These are phyloP conservation scores for Blastocystis sp. DNA, from an alignment of 352 stramenopile species.

Conservation along the genomic window DNA sequence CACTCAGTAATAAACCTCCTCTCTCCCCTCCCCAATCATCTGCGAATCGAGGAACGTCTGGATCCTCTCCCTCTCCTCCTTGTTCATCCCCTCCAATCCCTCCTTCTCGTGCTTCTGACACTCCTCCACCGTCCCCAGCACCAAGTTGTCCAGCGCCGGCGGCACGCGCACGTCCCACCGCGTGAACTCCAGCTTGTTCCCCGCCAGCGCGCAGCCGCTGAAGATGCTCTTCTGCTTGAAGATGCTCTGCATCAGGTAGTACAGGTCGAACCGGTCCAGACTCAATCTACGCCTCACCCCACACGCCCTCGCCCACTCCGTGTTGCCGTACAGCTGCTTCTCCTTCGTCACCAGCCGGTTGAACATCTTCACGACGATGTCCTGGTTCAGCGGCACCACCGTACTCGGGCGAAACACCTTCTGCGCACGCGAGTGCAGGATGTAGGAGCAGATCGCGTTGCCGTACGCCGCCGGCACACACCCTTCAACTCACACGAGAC, in stretches of 20 bases:
- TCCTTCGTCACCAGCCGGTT: constrained; percentile 76
- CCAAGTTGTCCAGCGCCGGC: constrained; percentile 80
- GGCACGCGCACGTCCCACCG: constrained; percentile 79
- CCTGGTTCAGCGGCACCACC: constrained; percentile 73
- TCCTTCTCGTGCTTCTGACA: constrained; percentile 48
- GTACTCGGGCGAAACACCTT: constrained; percentile 81
- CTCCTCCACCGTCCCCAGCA: constrained; percentile 82
- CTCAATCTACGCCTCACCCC: not conserved
- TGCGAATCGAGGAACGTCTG: constrained; percentile 23
- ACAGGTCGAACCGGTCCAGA: constrained; percentile 77
- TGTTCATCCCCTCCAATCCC: constrained; percentile 27
- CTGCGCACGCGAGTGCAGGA: constrained; percentile 86
- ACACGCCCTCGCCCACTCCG: not conserved
- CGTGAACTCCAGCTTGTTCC: constrained; percentile 79
- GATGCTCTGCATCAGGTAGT: constrained; percentile 82
- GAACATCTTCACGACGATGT: constrained; percentile 66
- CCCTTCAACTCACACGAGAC: not conserved
- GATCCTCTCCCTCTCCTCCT: not conserved
- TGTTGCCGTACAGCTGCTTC: constrained; percentile 72
- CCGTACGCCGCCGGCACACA: constrained; percentile 89
- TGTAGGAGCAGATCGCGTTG: constrained; percentile 88
- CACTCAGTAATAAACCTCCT: constrained; percentile 30
- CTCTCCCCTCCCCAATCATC: not conserved
- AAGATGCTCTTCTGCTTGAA: constrained; percentile 80
- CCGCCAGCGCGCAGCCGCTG: constrained; percentile 77